phyloP scores from a whole-genome alignment of 305 asterid genomes.

The Withania somnifera region DNA sequence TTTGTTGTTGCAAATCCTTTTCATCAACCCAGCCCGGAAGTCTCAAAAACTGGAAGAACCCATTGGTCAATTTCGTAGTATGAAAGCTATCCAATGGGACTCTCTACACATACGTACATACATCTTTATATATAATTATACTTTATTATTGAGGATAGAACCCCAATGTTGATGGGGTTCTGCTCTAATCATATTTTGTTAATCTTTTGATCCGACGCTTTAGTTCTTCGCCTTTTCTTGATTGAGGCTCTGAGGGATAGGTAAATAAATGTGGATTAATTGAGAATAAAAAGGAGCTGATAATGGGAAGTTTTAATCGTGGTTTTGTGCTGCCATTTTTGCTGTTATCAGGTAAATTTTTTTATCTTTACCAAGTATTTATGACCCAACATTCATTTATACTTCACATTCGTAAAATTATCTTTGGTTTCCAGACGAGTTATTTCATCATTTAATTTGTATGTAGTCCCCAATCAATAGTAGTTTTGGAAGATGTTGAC shows the following conservation, averaged over 20 bases:
- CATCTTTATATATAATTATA: not conserved
- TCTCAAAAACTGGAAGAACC: not conserved
- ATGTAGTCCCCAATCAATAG: not conserved
- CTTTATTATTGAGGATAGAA: not conserved
- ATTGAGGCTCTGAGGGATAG: not conserved
- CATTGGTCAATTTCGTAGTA: not conserved
- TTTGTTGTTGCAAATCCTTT: not conserved
- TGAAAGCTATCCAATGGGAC: not conserved
- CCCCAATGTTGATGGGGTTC: conserved; percentile 3
- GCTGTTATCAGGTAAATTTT: conserved; percentile 77
- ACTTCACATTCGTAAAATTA: not conserved
- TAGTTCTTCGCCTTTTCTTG: not conserved
- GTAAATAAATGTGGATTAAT: conserved; percentile 24
- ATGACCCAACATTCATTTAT: not conserved
- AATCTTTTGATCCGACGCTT: not conserved
- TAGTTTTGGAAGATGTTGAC: not conserved
- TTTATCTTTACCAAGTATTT: not conserved
- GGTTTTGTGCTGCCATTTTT: conserved; percentile 72
- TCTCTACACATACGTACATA: not conserved
- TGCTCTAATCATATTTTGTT: not conserved
- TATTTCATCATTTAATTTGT: not conserved
- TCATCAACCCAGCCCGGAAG: not conserved
- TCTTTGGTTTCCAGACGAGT: not conserved
- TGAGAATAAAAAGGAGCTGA: conserved; percentile 18
- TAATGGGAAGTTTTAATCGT: conserved; percentile 51